Evolutionary conservation across 2,329 filamentous ascomycete genomes (phyloP).

Genomic region (Endothia cerciana): DNA sequence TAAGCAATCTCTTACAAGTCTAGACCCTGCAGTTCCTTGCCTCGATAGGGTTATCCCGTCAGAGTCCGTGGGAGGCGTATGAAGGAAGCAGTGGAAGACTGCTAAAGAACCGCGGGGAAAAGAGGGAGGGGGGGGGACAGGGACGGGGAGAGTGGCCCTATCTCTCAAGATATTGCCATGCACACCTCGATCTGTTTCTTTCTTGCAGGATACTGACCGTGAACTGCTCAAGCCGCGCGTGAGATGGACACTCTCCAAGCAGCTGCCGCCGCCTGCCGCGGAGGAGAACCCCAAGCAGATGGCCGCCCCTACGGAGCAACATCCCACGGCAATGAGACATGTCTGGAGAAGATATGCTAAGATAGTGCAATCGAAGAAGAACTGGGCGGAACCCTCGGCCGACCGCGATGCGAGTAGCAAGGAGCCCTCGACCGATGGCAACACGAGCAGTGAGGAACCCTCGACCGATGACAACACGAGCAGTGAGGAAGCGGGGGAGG

Average conservation of each 20-base stretch:
- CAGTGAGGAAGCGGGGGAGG: background rate
- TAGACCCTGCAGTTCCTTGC: background rate
- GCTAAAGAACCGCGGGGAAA: background rate
- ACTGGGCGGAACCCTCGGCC: too few relatives aligned
- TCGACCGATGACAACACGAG: background rate
- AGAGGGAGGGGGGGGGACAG: background rate
- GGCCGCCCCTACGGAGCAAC: background rate
- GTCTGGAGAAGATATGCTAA: too few relatives aligned
- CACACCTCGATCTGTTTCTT: background rate
- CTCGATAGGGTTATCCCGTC: background rate
- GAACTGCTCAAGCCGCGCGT: background rate
- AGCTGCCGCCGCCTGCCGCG: background rate
- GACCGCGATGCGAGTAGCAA: too few relatives aligned
- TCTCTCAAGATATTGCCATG: background rate
- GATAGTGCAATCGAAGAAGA: too few relatives aligned
- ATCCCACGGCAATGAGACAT: too few relatives aligned
- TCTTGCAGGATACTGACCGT: background rate
- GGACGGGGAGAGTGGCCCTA: too few relatives aligned
- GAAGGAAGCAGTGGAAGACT: background rate
- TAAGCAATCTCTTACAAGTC: background rate
- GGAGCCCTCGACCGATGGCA: too few relatives aligned
- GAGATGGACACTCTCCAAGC: background rate
- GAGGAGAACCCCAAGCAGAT: background rate
- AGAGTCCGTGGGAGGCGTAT: background rate
- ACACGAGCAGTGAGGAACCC: background rate